These are phyloP conservation scores for Colletotrichum australisinense DNA, from an alignment of 2,329 filamentous ascomycete genomes.

Conservation along the genomic window DNA sequence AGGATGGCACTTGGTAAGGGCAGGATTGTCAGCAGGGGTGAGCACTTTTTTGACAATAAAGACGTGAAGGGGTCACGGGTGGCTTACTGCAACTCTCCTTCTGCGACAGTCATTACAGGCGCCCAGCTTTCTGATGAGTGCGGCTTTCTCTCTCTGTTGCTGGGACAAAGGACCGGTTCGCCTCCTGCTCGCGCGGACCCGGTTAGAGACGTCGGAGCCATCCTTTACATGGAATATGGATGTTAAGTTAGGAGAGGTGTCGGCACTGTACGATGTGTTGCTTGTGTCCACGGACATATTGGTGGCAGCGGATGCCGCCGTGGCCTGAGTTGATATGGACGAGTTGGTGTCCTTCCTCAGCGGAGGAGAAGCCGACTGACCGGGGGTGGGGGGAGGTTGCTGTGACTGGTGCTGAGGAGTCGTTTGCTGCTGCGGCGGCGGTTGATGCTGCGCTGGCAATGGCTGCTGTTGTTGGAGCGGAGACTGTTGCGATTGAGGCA, in stretches of 20 bases:
- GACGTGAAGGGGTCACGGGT: background rate
- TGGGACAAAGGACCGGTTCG: conserved; percentile 69
- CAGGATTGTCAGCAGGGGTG: conserved; percentile 31
- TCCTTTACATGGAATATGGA: conserved; percentile 68
- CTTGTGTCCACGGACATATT: conserved; percentile 58
- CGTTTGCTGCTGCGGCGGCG: conserved; percentile 33
- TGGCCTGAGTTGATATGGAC: conserved; percentile 64
- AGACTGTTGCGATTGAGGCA: conserved; percentile 32
- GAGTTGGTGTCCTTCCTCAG: conserved; percentile 63
- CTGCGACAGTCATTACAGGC: conserved; percentile 67
- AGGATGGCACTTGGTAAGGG: conserved; percentile 62
- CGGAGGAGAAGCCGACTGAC: conserved; percentile 44
- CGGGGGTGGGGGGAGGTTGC: conserved; percentile 38
- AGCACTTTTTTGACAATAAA: conserved; percentile 18
- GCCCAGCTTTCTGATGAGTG: conserved; percentile 69
- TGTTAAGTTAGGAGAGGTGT: conserved; percentile 61
- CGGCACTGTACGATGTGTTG: conserved; percentile 63
- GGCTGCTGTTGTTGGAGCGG: conserved; percentile 27
- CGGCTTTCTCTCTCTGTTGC: conserved; percentile 68
- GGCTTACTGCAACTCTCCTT: conserved; percentile 68
- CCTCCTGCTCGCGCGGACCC: conserved; percentile 66
- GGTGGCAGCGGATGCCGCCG: conserved; percentile 52
- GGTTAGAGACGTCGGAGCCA: conserved; percentile 64
- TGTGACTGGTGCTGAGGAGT: conserved; percentile 42
- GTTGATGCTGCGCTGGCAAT: conserved; percentile 18